These are phyloP conservation scores for Beauveria sp. DNA, from an alignment of 2,329 filamentous ascomycete genomes.

Conservation along the genomic window DNA sequence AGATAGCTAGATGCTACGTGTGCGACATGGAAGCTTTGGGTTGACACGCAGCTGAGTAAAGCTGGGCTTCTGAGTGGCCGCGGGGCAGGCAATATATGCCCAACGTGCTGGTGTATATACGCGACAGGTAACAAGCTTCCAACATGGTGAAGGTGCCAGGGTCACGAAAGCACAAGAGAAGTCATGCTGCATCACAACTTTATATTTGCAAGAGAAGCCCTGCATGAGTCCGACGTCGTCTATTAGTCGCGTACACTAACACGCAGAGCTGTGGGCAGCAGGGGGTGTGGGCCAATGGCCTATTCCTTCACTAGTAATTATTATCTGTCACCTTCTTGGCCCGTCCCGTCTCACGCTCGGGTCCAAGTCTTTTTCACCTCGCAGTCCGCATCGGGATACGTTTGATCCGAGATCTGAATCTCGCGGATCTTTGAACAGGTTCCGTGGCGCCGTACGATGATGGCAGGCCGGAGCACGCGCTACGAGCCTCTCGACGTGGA, in stretches of 20 bases:
- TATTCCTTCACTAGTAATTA: background rate
- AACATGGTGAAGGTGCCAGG: background rate
- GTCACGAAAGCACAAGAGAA: background rate
- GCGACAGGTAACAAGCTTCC: background rate
- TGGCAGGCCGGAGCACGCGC: background rate
- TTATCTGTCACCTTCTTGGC: background rate
- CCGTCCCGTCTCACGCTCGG: background rate
- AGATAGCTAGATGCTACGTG: background rate
- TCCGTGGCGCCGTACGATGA: background rate
- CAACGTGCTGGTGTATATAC: background rate
- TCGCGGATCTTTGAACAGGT: too few species aligned
- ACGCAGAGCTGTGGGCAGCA: background rate
- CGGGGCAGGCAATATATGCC: background rate
- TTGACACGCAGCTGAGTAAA: slow-evolving; percentile 7
- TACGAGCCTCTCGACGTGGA: slow-evolving; percentile 5
- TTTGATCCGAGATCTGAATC: background rate
- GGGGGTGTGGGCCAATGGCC: slow-evolving; percentile 1
- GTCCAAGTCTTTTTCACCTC: background rate
- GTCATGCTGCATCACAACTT: background rate
- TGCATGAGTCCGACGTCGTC: background rate
- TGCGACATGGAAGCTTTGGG: background rate
- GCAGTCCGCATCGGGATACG: background rate
- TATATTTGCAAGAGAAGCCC: background rate
- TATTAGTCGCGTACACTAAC: background rate
- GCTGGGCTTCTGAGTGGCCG: slow-evolving; percentile 5